Percentiles rank a stretch among this genome's conserved stretches.
Evolutionary conservation across 208 protist species (phyloP).

Genomic region (Acanthamoeba triangularis): DNA sequence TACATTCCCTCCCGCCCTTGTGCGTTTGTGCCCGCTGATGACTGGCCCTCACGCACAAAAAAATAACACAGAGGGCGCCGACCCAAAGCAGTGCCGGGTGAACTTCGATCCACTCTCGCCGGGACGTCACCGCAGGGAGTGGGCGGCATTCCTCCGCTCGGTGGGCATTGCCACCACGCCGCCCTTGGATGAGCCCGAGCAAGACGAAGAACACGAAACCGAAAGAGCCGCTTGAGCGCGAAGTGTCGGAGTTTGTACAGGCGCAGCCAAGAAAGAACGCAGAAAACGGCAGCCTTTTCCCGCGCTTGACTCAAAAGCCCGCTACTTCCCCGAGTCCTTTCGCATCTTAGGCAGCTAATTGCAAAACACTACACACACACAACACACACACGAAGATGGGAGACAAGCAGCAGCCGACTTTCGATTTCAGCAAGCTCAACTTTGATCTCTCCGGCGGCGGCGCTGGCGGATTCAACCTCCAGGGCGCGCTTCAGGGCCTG

Average conservation of each 20-base stretch:
- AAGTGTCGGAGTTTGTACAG: background rate
- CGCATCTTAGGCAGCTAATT: background rate
- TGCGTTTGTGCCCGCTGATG: too few species aligned
- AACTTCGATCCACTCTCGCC: too few species aligned
- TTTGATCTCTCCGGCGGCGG: conserved; percentile 31
- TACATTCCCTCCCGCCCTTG: too few species aligned
- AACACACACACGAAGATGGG: background rate
- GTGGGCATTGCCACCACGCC: too few species aligned
- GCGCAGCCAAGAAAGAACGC: background rate
- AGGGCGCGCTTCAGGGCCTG: conserved; percentile 1
- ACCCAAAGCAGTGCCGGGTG: too few species aligned
- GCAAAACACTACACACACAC: background rate
- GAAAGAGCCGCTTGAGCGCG: too few species aligned
- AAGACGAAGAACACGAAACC: too few species aligned
- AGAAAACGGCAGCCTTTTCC: background rate
- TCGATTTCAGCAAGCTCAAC: conserved; percentile 63
- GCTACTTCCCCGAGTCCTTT: background rate
- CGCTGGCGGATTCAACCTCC: conserved; percentile 16
- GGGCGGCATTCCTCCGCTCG: too few species aligned
- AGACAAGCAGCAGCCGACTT: conserved; percentile 44
- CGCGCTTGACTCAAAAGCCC: background rate
- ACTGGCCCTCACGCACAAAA: too few species aligned
- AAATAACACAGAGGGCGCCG: too few species aligned
- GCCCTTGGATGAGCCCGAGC: too few species aligned
- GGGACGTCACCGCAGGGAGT: too few species aligned